A percentile compares a stretch with the other conserved stretches of the same genome.
These are phyloP conservation scores for Claviceps maximensis DNA, from an alignment of 2,329 filamentous ascomycete species.

Conservation along the genomic window DNA sequence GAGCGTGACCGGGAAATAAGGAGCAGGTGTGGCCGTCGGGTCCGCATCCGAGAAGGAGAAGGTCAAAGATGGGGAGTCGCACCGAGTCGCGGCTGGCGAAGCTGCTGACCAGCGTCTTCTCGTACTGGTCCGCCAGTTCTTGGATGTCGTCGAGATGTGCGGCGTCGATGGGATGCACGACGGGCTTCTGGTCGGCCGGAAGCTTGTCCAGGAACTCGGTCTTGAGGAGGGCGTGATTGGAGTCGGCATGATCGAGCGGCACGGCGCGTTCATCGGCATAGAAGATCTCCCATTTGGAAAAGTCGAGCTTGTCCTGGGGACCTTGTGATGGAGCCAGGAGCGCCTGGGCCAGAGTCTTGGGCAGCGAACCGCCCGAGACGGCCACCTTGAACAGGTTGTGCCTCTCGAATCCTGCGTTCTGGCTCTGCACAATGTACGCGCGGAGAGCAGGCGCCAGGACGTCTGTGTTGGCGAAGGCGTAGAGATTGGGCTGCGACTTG, in stretches of 20 bases:
- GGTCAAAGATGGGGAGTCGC: conserved; percentile 86
- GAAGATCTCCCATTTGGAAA: conserved; percentile 92
- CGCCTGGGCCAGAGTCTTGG: conserved; percentile 73
- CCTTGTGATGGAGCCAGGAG: conserved; percentile 47
- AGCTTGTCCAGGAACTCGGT: conserved; percentile 81
- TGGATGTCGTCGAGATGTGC: conserved; percentile 60
- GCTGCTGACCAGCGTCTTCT: conserved; percentile 68
- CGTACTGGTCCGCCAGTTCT: conserved; percentile 88
- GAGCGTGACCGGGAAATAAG: conserved; percentile 78
- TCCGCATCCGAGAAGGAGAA: conserved; percentile 84
- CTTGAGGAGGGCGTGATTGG: conserved; percentile 85
- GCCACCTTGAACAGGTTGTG: conserved; percentile 82
- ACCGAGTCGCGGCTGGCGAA: conserved; percentile 92
- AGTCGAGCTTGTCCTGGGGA: conserved; percentile 53
- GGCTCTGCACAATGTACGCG: conserved; percentile 67
- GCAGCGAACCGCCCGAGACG: conserved; percentile 87
- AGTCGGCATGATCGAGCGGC: conserved; percentile 80
- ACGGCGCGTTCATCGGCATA: conserved; percentile 96
- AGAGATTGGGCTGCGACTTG: conserved; percentile 55
- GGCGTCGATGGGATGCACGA: conserved; percentile 65
- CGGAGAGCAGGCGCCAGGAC: conserved; percentile 66
- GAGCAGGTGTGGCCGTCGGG: conserved; percentile 97
- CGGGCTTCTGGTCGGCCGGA: conserved; percentile 51
- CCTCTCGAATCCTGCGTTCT: conserved; percentile 65
- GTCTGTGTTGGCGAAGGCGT: conserved; percentile 59